These are phyloP conservation scores for Neofusicoccum laricinum DNA, from an alignment of 2,329 filamentous ascomycete species.

Conservation along the genomic window DNA sequence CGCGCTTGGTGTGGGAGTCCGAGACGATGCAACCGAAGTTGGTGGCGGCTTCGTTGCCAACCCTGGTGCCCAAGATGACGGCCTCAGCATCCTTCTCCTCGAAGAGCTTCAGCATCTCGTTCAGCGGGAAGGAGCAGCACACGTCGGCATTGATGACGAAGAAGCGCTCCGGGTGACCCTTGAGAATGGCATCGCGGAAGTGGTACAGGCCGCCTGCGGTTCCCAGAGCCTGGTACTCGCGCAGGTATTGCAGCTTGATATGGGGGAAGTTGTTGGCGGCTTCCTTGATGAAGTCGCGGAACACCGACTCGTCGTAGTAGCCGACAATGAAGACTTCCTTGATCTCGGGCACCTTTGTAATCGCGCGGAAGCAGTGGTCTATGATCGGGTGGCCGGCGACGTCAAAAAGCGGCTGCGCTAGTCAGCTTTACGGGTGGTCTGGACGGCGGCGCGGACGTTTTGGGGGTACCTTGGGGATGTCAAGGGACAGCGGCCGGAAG, in stretches of 20 bases:
- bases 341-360: constrained; percentile 86
- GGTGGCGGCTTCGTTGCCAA: constrained; percentile 83
- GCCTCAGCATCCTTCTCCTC: constrained; percentile 95
- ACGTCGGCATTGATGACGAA: constrained; percentile 98
- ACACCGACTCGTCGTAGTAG: constrained; percentile 97
- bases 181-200: constrained; percentile 97
- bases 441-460: constrained; percentile 10
- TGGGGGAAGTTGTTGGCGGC: constrained; percentile 79
- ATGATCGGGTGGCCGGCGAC: constrained; percentile 98
- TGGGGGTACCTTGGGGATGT: constrained; percentile 77
- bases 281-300: constrained; percentile 97
- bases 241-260: constrained; percentile 89
- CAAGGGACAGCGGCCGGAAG: constrained; percentile 90
- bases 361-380: constrained; percentile 91
- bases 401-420: constrained; percentile 82
- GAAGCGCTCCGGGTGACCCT: constrained; percentile 89
- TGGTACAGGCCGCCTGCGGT: constrained; percentile 97
- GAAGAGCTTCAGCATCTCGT: constrained; percentile 92
- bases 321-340: constrained; percentile 97
- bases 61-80: constrained; percentile 88
- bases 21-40: constrained; percentile 99
- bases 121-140: constrained; percentile 96
- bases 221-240: constrained; percentile 94
- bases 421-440: constrained; percentile 24
- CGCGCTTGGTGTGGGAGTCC: constrained; percentile 87